These are phyloP conservation scores for Wickerhamomyces strasburgensis DNA, from an alignment of 805 yeast species.

Conservation along the genomic window DNA sequence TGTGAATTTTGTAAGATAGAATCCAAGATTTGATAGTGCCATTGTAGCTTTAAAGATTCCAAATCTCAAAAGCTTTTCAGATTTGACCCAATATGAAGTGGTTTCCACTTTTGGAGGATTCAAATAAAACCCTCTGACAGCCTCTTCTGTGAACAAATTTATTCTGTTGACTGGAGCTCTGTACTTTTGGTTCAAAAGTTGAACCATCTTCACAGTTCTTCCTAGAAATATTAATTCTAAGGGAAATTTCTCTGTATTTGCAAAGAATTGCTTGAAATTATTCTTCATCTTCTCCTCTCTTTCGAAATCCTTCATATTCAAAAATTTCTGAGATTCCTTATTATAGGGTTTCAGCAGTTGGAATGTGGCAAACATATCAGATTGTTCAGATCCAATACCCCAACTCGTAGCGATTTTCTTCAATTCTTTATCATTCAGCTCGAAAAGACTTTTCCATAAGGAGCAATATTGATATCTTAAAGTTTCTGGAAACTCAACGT, in stretches of 20 bases:
- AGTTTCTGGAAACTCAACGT: constrained; percentile 45
- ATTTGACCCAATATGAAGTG: constrained; percentile 1
- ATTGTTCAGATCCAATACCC: constrained; percentile 60
- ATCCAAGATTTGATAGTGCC: constrained; percentile 20
- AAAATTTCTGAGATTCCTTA: constrained; percentile 24
- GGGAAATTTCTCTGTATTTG: constrained; percentile 65
- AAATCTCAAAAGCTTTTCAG: constrained; percentile 16
- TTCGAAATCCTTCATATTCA: constrained; percentile 33
- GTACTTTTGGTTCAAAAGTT: constrained; percentile 56
- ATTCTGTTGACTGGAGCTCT: constrained; percentile 75
- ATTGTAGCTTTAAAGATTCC: constrained; percentile 16
- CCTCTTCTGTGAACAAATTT: constrained; percentile 56
- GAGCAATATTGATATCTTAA: constrained; percentile 53
- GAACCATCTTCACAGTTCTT: constrained; percentile 71
- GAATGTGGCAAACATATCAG: constrained; percentile 57
- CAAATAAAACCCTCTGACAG: constrained; percentile 30
- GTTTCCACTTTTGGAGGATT: constrained; percentile 9
- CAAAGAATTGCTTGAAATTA: constrained; percentile 49
- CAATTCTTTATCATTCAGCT: constrained; percentile 44
- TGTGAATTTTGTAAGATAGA: constrained; percentile 16
- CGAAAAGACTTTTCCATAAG: constrained; percentile 61
- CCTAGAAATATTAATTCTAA: constrained; percentile 59
- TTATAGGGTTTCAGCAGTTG: constrained; percentile 45
- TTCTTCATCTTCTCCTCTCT: constrained; percentile 38
- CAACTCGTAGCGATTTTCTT: constrained; percentile 46